These are phyloP conservation scores for Phytophthora multivora DNA, from an alignment of 352 stramenopile genomes.

Conservation along the genomic window DNA sequence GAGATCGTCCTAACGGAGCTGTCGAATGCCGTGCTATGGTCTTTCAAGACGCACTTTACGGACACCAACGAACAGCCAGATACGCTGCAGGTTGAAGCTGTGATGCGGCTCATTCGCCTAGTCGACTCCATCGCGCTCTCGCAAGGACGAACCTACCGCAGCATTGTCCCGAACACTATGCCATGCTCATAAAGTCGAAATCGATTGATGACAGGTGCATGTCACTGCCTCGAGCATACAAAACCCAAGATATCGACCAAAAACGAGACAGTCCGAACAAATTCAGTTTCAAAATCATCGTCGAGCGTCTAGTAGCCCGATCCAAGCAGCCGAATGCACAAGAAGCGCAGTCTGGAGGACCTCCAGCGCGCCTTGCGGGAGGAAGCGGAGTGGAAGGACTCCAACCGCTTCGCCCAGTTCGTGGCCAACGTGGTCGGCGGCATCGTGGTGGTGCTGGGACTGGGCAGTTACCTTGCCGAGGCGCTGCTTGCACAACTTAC, in stretches of 20 bases:
- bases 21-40: slow-evolving; percentile 56
- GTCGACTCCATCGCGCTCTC: slow-evolving; percentile 50
- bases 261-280: slow-evolving; percentile 3
- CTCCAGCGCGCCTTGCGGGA: slow-evolving; percentile 25
- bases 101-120: slow-evolving; percentile 52
- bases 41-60: slow-evolving; percentile 58
- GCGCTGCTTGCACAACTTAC: slow-evolving; percentile 31
- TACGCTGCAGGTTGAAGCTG: slow-evolving; percentile 30
- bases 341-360: slow-evolving; percentile 34
- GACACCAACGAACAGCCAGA: slow-evolving; percentile 34
- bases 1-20: slow-evolving; percentile 56
- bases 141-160: slow-evolving; percentile 36
- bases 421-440: slow-evolving; percentile 66
- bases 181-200: too few species aligned
- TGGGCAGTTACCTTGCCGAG: slow-evolving; percentile 45
- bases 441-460: slow-evolving; percentile 44
- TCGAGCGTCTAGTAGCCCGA: slow-evolving; percentile 7
- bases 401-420: slow-evolving; percentile 63
- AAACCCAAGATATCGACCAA: slow-evolving; percentile 6
- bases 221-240: slow-evolving; percentile 2
- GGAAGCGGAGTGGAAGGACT: slow-evolving; percentile 61
- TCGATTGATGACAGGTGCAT: slow-evolving; percentile 5
- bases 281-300: slow-evolving; percentile 24
- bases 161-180: slow-evolving; percentile 22
- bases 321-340: slow-evolving; percentile 17